These are phyloP conservation scores for Diplosphaera chodatii DNA, from an alignment of 139 green algal species.

Conservation along the genomic window DNA sequence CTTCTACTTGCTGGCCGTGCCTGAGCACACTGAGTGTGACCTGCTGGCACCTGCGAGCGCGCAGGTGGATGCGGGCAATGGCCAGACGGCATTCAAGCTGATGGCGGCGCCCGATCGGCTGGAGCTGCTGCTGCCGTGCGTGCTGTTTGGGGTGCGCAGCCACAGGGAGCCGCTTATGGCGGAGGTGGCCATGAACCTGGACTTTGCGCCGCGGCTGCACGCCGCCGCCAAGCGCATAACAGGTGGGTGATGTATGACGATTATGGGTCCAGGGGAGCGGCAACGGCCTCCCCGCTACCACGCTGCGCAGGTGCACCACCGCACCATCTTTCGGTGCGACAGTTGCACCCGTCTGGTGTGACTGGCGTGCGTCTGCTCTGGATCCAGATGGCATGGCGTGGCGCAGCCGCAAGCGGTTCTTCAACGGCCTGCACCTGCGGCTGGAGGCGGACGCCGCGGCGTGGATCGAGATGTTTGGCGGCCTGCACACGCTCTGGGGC, in stretches of 20 bases:
- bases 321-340: no score
- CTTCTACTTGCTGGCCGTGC: no score
- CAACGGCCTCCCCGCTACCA: no score
- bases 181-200: not conserved
- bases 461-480: constrained; percentile 1
- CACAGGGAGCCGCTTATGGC: not conserved
- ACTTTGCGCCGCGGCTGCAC: not conserved
- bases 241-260: not conserved
- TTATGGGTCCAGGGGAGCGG: no score
- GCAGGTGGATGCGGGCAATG: not conserved
- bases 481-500: not conserved
- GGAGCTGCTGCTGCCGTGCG: not conserved
- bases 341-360: no score
- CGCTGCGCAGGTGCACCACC: no score
- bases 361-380: no score
- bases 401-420: not conserved
- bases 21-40: no score
- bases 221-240: not conserved
- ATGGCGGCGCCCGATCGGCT: not conserved
- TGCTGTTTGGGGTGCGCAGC: not conserved
- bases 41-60: no score
- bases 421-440: constrained; percentile 1
- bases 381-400: not conserved
- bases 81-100: not conserved
- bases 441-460: not conserved